These are phyloP conservation scores for Pelargonium nanum DNA, from an alignment of 345 rosid species.

Conservation along the genomic window DNA sequence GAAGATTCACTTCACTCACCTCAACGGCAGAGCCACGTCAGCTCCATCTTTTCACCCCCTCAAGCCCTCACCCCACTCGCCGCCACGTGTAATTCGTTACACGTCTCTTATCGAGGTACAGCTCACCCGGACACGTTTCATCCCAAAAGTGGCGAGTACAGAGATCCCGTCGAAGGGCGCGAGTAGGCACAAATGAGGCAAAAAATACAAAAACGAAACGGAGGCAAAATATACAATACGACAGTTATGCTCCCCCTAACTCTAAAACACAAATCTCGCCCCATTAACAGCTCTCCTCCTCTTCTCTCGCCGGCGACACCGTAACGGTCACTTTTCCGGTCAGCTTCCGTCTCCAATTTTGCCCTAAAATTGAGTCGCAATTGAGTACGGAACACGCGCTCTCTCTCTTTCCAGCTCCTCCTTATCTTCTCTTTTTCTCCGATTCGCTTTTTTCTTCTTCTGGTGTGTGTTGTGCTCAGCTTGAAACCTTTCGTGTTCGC, in stretches of 20 bases:
- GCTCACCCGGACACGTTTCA: not conserved
- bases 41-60: constrained; percentile 10
- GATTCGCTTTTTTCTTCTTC: not conserved
- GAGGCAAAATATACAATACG: not conserved
- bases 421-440: not conserved
- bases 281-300: not conserved
- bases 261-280: not conserved
- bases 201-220: no score
- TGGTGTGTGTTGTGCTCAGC: not conserved
- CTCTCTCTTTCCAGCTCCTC: not conserved
- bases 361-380: not conserved
- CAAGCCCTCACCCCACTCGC: constrained; percentile 4
- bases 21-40: not conserved
- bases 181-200: not conserved
- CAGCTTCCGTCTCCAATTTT: no score
- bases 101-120: no score
- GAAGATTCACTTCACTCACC: constrained; percentile 26
- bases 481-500: no score
- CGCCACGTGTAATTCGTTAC: constrained; percentile 34
- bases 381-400: not conserved
- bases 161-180: not conserved
- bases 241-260: not conserved
- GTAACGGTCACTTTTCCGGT: not conserved
- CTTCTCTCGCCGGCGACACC: not conserved
- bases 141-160: not conserved